Evolutionary conservation across 768 basidiomycete species (phyloP).

Genomic region (Suillus plorans): DNA sequence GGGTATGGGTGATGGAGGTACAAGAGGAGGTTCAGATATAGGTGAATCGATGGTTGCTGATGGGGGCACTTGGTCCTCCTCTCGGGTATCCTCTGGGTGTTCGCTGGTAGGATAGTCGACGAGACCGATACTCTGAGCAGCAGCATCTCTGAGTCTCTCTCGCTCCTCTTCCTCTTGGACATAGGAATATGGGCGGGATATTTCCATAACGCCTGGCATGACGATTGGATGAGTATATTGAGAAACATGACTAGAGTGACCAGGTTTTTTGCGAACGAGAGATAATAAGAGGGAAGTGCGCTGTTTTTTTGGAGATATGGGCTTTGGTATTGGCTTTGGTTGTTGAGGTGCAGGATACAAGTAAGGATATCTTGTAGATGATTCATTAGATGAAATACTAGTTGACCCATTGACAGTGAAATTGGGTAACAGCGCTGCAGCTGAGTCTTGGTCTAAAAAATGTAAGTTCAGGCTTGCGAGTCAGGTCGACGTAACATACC

Average conservation of each 20-base stretch:
- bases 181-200: slow-evolving; percentile 43
- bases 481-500: neutral
- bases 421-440: slow-evolving; percentile 8
- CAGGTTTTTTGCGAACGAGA: slow-evolving; percentile 39
- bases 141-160: slow-evolving; percentile 69
- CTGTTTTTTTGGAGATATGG: slow-evolving; percentile 26
- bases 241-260: slow-evolving; percentile 24
- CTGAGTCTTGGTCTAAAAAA: slow-evolving; percentile 19
- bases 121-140: slow-evolving; percentile 75
- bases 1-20: slow-evolving; percentile 25
- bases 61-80: slow-evolving; percentile 43
- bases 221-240: slow-evolving; percentile 40
- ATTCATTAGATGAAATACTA: slow-evolving; percentile 13
- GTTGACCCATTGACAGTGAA: slow-evolving; percentile 14
- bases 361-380: neutral
- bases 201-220: slow-evolving; percentile 74
- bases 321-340: neutral
- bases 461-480: neutral
- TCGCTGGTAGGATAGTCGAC: neutral
- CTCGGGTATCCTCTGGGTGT: slow-evolving; percentile 25
- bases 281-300: slow-evolving; percentile 49
- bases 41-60: slow-evolving; percentile 22
- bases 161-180: slow-evolving; percentile 73
- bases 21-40: slow-evolving; percentile 7
- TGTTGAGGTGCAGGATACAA: neutral